These are phyloP conservation scores for Mediolabrus comicus DNA, from an alignment of 108 stramenopile genomes.

Conservation along the genomic window DNA sequence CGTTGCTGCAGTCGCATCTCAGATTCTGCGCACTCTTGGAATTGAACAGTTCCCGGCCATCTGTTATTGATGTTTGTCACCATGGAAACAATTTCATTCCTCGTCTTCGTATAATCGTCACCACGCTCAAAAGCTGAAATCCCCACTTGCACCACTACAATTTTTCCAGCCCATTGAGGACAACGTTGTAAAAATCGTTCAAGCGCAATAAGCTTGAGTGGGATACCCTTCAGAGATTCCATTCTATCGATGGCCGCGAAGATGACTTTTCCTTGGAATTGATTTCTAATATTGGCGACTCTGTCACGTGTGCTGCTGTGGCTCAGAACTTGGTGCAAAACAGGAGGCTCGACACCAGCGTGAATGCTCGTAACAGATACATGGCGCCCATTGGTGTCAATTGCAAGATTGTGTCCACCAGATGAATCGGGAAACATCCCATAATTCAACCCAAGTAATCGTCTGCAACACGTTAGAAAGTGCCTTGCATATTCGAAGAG, in stretches of 20 bases:
- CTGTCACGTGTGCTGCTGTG: constrained; percentile 63
- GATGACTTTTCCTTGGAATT: constrained; percentile 80
- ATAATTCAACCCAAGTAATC: constrained; percentile 93
- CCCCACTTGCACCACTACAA: constrained; percentile 95
- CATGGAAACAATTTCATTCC: constrained; percentile 76
- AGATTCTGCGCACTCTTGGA: constrained; percentile 82
- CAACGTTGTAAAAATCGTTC: constrained; percentile 90
- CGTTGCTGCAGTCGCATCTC: constrained; percentile 82
- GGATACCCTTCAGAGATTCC: constrained; percentile 95
- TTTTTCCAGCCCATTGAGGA: constrained; percentile 86
- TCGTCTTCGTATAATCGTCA: constrained; percentile 83
- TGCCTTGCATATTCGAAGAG: constrained; percentile 99
- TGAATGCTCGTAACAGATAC: constrained; percentile 95
- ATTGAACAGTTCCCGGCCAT: constrained; percentile 88
- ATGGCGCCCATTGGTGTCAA: constrained; percentile 93
- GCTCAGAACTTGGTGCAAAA: constrained; percentile 74
- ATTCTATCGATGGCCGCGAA: constrained; percentile 93
- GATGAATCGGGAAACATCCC: constrained; percentile 90
- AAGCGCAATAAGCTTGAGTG: constrained; percentile 93
- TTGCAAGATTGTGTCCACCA: constrained; percentile 81
- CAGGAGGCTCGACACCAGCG: constrained; percentile 92
- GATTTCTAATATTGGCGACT: constrained; percentile 59
- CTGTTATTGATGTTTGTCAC: constrained; percentile 79
- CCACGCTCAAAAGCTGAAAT: constrained; percentile 86
- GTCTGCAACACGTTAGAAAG: constrained; percentile 96